phyloP scores from a whole-genome alignment of 208 protist genomes.

The Naegleria lovaniensis region DNA sequence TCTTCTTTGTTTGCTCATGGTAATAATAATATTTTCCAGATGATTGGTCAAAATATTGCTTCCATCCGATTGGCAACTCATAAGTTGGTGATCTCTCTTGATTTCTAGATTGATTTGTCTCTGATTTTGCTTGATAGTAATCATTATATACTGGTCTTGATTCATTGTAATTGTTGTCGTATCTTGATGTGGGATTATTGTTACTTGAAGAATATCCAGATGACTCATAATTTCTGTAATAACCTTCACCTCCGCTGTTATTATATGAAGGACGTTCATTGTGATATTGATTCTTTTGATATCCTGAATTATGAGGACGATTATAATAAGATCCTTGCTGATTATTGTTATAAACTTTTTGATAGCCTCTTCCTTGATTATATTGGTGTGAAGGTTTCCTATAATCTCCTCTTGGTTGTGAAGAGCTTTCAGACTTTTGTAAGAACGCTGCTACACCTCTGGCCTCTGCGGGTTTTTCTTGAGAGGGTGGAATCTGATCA shows the following conservation, averaged over 20 bases:
- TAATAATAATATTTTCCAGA: background rate
- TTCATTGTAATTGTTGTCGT: too few relatives aligned
- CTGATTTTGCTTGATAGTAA: too few relatives aligned
- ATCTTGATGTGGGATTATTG: too few relatives aligned
- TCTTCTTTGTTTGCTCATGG: background rate
- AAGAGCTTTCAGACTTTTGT: background rate
- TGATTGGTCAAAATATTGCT: background rate
- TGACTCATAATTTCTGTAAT: background rate
- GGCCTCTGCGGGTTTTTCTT: background rate
- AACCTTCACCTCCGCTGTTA: background rate
- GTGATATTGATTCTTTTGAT: background rate
- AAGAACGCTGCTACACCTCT: background rate
- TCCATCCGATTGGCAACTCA: background rate
- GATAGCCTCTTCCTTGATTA: background rate
- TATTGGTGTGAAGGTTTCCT: background rate
- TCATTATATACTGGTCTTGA: too few relatives aligned
- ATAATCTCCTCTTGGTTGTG: background rate
- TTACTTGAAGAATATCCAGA: background rate
- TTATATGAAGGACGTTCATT: background rate
- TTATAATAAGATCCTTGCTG: background rate
- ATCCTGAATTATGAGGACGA: background rate
- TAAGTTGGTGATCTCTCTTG: too few relatives aligned
- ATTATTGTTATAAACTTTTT: background rate
- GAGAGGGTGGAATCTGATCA: background rate
- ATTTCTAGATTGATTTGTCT: too few relatives aligned